A percentile compares a stretch with the other conserved stretches of the same genome.
Evolutionary conservation across 2,329 filamentous ascomycete genomes (phyloP).

Genomic region (Nannizziopsis barbatae): DNA sequence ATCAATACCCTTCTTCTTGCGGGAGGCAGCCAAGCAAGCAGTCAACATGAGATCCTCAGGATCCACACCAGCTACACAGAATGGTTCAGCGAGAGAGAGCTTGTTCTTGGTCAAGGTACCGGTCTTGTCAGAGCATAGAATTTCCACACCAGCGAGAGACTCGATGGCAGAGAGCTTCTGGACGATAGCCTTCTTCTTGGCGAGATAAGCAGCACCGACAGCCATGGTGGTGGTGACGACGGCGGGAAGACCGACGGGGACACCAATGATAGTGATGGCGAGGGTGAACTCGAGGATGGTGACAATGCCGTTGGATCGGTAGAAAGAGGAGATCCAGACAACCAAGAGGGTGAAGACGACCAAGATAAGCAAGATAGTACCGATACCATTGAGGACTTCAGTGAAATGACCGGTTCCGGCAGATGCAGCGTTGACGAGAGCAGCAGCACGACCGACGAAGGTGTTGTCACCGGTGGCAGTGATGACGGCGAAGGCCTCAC

Average conservation of each 20-base stretch:
- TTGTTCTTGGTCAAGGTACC: slow-evolving; percentile 92
- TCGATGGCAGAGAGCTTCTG: slow-evolving; percentile 88
- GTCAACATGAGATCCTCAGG: slow-evolving; percentile 84
- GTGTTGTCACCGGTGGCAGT: slow-evolving; percentile 81
- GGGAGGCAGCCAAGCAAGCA: slow-evolving; percentile 76
- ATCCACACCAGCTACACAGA: slow-evolving; percentile 69
- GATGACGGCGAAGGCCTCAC: slow-evolving; percentile 71
- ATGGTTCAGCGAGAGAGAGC: slow-evolving; percentile 75
- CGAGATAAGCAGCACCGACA: slow-evolving; percentile 80
- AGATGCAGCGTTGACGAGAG: slow-evolving; percentile 67
- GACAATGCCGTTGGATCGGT: slow-evolving; percentile 71
- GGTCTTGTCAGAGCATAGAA: slow-evolving; percentile 90
- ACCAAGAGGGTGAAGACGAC: slow-evolving; percentile 70
- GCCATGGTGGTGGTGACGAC: slow-evolving; percentile 94
- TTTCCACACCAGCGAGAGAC: slow-evolving; percentile 83
- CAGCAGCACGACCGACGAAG: slow-evolving; percentile 79
- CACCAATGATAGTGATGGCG: slow-evolving; percentile 82
- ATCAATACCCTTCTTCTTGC: slow-evolving; percentile 93
- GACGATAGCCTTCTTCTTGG: slow-evolving; percentile 86
- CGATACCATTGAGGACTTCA: slow-evolving; percentile 78
- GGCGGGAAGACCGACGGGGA: slow-evolving; percentile 82
- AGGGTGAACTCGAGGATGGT: slow-evolving; percentile 73
- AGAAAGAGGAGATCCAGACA: slow-evolving; percentile 80
- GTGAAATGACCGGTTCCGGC: slow-evolving; percentile 76
- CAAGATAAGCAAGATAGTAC: slow-evolving; percentile 65